Evolutionary conservation across 1,284 basidiomycete genomes (phyloP).

Genomic region (Marasmius tenuissimus): DNA sequence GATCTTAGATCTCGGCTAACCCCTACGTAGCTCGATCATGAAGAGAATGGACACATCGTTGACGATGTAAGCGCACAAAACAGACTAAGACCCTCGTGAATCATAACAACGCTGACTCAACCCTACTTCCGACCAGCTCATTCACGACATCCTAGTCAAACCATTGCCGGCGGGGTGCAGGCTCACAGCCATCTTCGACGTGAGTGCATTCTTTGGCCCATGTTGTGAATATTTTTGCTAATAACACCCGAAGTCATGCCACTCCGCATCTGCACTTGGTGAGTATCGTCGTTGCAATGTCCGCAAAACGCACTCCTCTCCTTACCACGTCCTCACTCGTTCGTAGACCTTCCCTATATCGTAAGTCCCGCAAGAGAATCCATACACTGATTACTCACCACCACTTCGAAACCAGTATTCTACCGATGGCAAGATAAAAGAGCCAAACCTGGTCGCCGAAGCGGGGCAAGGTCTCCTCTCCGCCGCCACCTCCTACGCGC

Average conservation of each 20-base stretch:
- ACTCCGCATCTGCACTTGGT: conserved; percentile 70
- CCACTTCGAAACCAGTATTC: conserved; percentile 58
- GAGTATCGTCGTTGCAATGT: conserved; percentile 17
- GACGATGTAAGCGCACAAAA: conserved; percentile 67
- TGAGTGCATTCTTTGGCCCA: conserved; percentile 32
- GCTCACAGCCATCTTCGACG: conserved; percentile 87
- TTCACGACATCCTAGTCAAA: conserved; percentile 74
- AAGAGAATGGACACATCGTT: conserved; percentile 71
- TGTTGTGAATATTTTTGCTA: background rate
- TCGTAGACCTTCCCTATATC: conserved; percentile 58
- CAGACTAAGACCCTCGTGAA: background rate
- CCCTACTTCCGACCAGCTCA: conserved; percentile 37
- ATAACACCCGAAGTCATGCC: conserved; percentile 49
- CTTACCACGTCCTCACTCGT: background rate
- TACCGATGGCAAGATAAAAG: conserved; percentile 92
- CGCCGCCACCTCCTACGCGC: conserved; percentile 72
- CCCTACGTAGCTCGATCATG: conserved; percentile 57
- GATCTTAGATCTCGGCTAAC: background rate
- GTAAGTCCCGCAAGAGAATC: conserved; percentile 30
- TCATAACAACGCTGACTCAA: background rate
- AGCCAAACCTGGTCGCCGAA: conserved; percentile 80
- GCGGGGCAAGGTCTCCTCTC: conserved; percentile 75
- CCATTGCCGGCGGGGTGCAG: conserved; percentile 83
- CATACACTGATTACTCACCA: too few relatives aligned
- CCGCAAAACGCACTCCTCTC: background rate